Evolutionary conservation across 805 yeast genomes (phyloP), one percentile per base, ranked within the genome.

Genomic region (Nakazawaea holstii): DNA sequence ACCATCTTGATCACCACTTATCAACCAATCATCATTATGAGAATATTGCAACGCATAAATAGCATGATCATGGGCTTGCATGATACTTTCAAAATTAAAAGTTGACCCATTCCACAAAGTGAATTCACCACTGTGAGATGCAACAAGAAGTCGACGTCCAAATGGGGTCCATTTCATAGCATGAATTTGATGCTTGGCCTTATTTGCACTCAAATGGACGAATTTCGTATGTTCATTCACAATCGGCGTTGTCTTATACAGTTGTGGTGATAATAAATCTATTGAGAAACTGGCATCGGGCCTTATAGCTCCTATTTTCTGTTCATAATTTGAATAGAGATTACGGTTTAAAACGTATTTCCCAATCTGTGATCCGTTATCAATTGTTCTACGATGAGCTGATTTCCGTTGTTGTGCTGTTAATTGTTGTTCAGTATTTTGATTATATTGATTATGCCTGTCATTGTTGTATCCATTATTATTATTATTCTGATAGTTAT

Each of bases 61-160:
- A 0, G 97, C 90, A 50, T 85, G 74, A 62, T 94, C 99, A 66
- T 94, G 99, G 1, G 98, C 98, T 70, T 94, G 99, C 95, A 91
- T 94, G 53, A 94, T 90, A 46, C 96, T 88, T 63, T 94, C 99
- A 61, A 94, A 90, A 61, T 88, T 89, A 67, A 92, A 94, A 8
- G 96, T 84, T 73, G 87, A 79, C 9, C 98, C 97, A 63, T 91
- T 90, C 98, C 98, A 94, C 40, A 94, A 70, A 10, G 98, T 91
- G 66, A 94, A 91, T 62, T 94, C 99, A 37, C 99, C 99, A 48
- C 88, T 80, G 67, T 87, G 89, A 28, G 92, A 80, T 0, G 96
- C 95, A 6, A 95, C 96, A 27, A 94, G 72, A 43, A 94, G 70
- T 55, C 99, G 71, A 55, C 97, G 73, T 0, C 97, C 98, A 56